Conservation (phyloP, 805 yeast species). For the Hanseniaspora lindneri region DNA sequence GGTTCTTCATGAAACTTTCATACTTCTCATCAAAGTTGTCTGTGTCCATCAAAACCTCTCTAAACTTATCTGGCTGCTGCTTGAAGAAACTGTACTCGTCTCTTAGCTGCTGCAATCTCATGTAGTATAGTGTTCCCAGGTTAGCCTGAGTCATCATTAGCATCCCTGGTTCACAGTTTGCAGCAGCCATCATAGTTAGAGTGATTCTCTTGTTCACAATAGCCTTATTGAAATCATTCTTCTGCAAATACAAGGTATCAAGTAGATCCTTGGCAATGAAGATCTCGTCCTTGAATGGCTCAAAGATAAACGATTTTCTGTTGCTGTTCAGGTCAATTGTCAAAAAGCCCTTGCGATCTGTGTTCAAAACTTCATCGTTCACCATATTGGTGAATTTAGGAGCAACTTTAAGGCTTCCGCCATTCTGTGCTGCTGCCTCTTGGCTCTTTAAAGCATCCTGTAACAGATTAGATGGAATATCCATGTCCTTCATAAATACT, state of each 20-base stretch:
- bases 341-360: slow-evolving; percentile 27
- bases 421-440: background rate
- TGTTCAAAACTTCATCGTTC: slow-evolving; percentile 23
- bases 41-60: slow-evolving; percentile 20
- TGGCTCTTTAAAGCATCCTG: slow-evolving; percentile 20
- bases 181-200: slow-evolving; percentile 61
- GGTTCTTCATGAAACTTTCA: slow-evolving; percentile 22
- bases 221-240: slow-evolving; percentile 56
- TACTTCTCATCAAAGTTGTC: slow-evolving; percentile 20
- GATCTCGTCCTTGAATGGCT: slow-evolving; percentile 64
- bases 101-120: slow-evolving; percentile 55
- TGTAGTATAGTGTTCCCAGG: slow-evolving; percentile 54
- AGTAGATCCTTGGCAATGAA: slow-evolving; percentile 66
- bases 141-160: slow-evolving; percentile 55
- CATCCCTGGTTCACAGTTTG: slow-evolving; percentile 55
- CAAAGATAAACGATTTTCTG: slow-evolving; percentile 45
- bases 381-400: slow-evolving; percentile 24
- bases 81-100: slow-evolving; percentile 32
- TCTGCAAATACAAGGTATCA: slow-evolving; percentile 55
- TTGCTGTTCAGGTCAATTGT: slow-evolving; percentile 26
- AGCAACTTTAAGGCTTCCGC: background rate
- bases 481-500: slow-evolving; percentile 36
- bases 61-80: slow-evolving; percentile 22
- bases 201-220: slow-evolving; percentile 49
- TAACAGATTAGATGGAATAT: slow-evolving; percentile 27